phyloP scores from a whole-genome alignment of 2,329 filamentous ascomycete species.

The Periconia macrospinosa region DNA sequence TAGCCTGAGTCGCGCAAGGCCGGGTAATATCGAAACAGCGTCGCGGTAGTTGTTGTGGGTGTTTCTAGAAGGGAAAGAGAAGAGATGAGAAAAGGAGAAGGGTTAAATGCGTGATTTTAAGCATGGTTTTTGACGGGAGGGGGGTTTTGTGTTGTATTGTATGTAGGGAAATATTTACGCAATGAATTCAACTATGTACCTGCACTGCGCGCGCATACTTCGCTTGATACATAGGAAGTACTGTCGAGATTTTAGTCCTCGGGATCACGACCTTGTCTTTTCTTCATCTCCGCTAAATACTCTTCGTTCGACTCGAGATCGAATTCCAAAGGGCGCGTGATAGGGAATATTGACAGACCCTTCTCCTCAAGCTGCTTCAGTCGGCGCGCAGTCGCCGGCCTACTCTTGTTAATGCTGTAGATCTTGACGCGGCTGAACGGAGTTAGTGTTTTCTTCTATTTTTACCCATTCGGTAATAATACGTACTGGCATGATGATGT shows the following conservation, averaged over 20 bases:
- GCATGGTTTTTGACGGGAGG: no score
- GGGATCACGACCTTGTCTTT: constrained; percentile 46
- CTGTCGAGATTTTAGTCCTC: constrained; percentile 37
- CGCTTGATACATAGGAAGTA: no score
- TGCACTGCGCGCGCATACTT: not conserved
- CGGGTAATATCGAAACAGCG: no score
- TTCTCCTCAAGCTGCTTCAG: constrained; percentile 56
- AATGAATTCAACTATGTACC: not conserved
- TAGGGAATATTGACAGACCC: constrained; percentile 53
- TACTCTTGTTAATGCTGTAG: constrained; percentile 63
- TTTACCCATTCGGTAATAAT: not conserved
- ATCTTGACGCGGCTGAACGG: constrained; percentile 47
- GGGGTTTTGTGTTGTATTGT: no score
- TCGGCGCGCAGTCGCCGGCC: constrained; percentile 51
- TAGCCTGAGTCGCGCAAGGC: no score
- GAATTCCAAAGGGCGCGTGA: constrained; percentile 58
- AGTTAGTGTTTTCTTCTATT: constrained; percentile 8
- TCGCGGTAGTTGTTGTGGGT: no score
- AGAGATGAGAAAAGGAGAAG: no score
- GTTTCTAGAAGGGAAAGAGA: no score
- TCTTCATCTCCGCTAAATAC: constrained; percentile 48
- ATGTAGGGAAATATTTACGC: no score
- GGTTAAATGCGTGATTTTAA: no score
- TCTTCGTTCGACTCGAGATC: constrained; percentile 54
- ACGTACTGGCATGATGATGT: constrained; percentile 61